These are phyloP conservation scores for Globisporangium radiosum DNA, from an alignment of 352 stramenopile genomes.

Conservation along the genomic window DNA sequence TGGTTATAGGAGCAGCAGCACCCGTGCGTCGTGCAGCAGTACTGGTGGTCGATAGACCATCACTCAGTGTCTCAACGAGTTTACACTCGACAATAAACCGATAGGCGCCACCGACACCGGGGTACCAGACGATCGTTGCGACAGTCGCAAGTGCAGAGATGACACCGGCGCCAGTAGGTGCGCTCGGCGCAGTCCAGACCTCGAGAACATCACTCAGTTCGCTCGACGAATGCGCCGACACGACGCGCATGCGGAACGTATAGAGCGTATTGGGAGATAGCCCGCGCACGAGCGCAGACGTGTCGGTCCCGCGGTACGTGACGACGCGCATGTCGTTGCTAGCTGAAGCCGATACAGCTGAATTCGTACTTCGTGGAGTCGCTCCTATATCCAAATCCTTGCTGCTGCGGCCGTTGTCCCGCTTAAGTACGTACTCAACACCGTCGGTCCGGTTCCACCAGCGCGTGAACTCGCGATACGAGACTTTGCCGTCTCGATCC, in stretches of 20 bases:
- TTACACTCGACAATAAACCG: slow-evolving; percentile 78
- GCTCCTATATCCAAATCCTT: too few relatives aligned
- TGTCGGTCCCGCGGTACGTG: slow-evolving; percentile 66
- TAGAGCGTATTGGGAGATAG: slow-evolving; percentile 85
- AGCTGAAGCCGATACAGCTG: too few relatives aligned
- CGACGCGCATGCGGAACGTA: slow-evolving; percentile 70
- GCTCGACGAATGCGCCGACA: slow-evolving; percentile 71
- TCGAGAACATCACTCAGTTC: slow-evolving; percentile 68
- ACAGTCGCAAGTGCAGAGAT: slow-evolving; percentile 48
- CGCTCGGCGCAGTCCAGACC: slow-evolving; percentile 55
- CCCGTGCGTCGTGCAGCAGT: background rate
- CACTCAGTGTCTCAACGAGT: slow-evolving; percentile 51
- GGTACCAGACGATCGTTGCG: slow-evolving; percentile 78
- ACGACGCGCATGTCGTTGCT: slow-evolving; percentile 50
- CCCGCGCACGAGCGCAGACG: slow-evolving; percentile 34
- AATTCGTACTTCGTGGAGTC: too few relatives aligned
- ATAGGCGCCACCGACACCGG: slow-evolving; percentile 50
- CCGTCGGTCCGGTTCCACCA: slow-evolving; percentile 80
- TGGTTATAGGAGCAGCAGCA: background rate
- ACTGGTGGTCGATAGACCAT: background rate
- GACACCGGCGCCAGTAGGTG: slow-evolving; percentile 43
- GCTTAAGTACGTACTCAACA: slow-evolving; percentile 83
- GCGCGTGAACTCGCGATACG: slow-evolving; percentile 77
- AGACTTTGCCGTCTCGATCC: slow-evolving; percentile 65
- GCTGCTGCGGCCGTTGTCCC: slow-evolving; percentile 21